Base-by-base conservation (phyloP, 1,284 basidiomycete genomes). In the Cutaneotrichosporon dermatis region DNA sequence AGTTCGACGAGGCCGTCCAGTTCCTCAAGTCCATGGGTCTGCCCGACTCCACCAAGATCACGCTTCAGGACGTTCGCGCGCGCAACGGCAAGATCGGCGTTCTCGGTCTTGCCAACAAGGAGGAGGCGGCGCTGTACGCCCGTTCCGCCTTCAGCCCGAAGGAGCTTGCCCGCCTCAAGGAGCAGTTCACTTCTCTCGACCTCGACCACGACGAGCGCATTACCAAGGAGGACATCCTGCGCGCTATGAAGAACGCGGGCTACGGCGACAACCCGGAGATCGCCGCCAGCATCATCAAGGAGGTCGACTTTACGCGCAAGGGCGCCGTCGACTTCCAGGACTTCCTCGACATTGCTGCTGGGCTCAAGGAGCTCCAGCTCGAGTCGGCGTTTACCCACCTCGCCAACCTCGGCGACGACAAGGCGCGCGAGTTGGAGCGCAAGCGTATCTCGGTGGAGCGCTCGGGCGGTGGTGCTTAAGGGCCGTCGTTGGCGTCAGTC, bases 21-120 rank as follows among this genome's bases (percentile, higher is more conserved):
- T 91, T 89, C 79, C 81, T 92, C 52, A 80, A 79, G 57, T 86
- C 83, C 64, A 92, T 92, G 90, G 90, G 90, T 9, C 80, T 92
- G 37, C 80, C 81, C 6, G 81, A 82, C 35, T 82, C 83, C 64
- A 69, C 70, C 36, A 67, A 71, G 43, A 60, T 79, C 54, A 77
- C 74, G 60, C 70, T 77, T 33, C 51, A 61, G 34, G 75, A 77
- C 65, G 71, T 75, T 41, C 62, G 57, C 58, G 73, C 70, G 63
- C 68, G 64, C 34, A 56, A 62, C 25, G 70, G 71, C 39, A 61
- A 64, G 45, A 63, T 73, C 41, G 68, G 67, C 37, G 64, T 74
- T 45, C 54, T 71, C 66, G 60, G 72, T 57, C 61, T 78, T 54
- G 62, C 68, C 43, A 66, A 68, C 59, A 57, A 62, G 43, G 70